These are phyloP conservation scores for Rubia occidens DNA, from an alignment of 305 asterid genomes.

Conservation along the genomic window DNA sequence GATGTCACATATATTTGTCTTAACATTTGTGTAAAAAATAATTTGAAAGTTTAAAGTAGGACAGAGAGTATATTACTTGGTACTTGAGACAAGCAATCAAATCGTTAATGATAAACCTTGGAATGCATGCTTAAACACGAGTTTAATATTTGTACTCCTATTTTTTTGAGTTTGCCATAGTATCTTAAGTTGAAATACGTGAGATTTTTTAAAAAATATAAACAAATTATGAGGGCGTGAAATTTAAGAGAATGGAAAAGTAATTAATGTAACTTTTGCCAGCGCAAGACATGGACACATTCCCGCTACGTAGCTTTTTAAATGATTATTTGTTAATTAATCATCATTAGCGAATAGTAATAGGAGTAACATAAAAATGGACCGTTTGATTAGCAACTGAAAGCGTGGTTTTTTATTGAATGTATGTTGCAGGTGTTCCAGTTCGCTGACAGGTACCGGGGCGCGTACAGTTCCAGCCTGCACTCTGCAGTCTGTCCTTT, in stretches of 20 bases:
- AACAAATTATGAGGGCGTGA: no score
- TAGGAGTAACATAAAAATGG: slow-evolving; percentile 12
- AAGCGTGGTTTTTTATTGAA: slow-evolving; percentile 6
- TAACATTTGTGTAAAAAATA: no score
- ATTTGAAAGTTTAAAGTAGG: no score
- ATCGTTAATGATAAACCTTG: neutral
- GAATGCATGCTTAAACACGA: neutral
- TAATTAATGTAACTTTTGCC: neutral
- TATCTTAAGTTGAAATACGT: no score
- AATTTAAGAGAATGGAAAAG: no score
- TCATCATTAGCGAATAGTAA: neutral
- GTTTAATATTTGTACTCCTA: no score
- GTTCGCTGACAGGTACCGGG: slow-evolving; percentile 81
- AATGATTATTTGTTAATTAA: no score
- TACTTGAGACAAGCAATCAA: neutral
- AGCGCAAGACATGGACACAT: slow-evolving; percentile 8
- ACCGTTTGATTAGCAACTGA: slow-evolving; percentile 13
- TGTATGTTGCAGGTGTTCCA: slow-evolving; percentile 50
- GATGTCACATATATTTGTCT: no score
- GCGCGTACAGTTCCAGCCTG: slow-evolving; percentile 71
- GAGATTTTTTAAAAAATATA: no score
- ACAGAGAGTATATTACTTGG: neutral
- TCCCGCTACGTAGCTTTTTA: neutral
- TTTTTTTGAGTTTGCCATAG: no score
- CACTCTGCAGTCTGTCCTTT: slow-evolving; percentile 70